Conservation (phyloP, 2,329 filamentous ascomycete species). For the Penicillium sp. region DNA sequence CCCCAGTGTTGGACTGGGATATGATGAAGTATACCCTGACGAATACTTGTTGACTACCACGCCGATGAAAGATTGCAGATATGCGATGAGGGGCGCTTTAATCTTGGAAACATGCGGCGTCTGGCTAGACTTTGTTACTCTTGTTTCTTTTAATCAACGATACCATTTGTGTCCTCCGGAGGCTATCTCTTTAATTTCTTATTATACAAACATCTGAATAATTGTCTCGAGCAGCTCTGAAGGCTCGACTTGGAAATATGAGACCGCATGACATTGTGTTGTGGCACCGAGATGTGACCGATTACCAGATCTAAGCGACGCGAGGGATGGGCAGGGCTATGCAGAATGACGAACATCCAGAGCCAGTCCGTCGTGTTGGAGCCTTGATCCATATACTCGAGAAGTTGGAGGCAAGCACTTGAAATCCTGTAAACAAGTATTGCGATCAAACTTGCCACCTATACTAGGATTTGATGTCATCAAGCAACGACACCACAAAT, state of each 20-base stretch:
- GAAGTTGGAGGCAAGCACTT: too few species aligned
- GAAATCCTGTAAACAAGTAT: too few species aligned
- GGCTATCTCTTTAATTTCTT: too few species aligned
- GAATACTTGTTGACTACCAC: constrained; percentile 8
- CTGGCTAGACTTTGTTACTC: constrained; percentile 13
- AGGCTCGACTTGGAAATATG: not conserved
- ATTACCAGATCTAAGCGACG: not conserved
- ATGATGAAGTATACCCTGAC: constrained; percentile 11
- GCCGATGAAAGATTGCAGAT: not conserved
- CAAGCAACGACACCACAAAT: not conserved
- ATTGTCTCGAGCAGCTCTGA: not conserved
- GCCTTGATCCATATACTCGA: too few species aligned
- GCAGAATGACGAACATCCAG: not conserved
- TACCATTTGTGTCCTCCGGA: constrained; percentile 26
- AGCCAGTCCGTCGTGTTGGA: too few species aligned
- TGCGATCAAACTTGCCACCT: not conserved
- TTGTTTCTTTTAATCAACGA: constrained; percentile 27
- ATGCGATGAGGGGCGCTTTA: constrained; percentile 3
- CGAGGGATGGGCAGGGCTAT: not conserved
- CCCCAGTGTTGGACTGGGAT: not conserved
- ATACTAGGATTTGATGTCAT: not conserved
- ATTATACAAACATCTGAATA: not conserved
- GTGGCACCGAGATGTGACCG: not conserved
- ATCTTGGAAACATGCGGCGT: constrained; percentile 20
- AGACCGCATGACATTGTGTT: not conserved